Percentiles rank a stretch among this genome's conserved stretches.
Evolutionary conservation across 306 rosid species (phyloP).

Genomic region (Dicorynia guianensis): DNA sequence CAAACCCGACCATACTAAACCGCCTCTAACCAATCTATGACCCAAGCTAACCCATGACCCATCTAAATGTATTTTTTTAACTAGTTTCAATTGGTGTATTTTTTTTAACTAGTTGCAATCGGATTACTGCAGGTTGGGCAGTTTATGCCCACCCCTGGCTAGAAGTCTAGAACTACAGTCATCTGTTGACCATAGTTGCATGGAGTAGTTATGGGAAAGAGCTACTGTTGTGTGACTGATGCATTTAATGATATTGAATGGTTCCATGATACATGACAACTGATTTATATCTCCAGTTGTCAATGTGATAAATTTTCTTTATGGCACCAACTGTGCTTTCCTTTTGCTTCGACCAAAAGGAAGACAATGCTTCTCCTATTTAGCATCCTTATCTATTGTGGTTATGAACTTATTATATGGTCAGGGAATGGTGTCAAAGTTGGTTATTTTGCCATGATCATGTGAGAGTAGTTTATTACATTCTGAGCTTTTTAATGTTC

Average conservation of each 20-base stretch:
- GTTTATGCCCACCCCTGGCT: no score
- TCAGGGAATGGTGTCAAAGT: slow-evolving; percentile 6
- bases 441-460: slow-evolving; percentile 6
- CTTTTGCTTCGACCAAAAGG: slow-evolving; percentile 30
- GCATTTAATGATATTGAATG: background rate
- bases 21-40: no score
- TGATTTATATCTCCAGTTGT: slow-evolving; percentile 5
- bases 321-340: background rate
- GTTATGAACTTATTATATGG: slow-evolving; percentile 1
- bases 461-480: slow-evolving; percentile 5
- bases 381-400: background rate
- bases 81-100: no score
- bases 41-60: no score
- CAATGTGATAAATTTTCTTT: slow-evolving; percentile 14
- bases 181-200: background rate
- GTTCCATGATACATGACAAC: background rate
- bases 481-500: slow-evolving; percentile 23
- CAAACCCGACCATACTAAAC: no score
- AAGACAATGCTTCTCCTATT: slow-evolving; percentile 9
- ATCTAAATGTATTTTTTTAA: no score
- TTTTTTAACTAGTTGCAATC: no score
- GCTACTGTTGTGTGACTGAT: background rate
- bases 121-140: no score
- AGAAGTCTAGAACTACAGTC: background rate
- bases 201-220: slow-evolving; percentile 7